Base-by-base conservation (phyloP, 768 basidiomycete species). In the Boletus insuetus region DNA sequence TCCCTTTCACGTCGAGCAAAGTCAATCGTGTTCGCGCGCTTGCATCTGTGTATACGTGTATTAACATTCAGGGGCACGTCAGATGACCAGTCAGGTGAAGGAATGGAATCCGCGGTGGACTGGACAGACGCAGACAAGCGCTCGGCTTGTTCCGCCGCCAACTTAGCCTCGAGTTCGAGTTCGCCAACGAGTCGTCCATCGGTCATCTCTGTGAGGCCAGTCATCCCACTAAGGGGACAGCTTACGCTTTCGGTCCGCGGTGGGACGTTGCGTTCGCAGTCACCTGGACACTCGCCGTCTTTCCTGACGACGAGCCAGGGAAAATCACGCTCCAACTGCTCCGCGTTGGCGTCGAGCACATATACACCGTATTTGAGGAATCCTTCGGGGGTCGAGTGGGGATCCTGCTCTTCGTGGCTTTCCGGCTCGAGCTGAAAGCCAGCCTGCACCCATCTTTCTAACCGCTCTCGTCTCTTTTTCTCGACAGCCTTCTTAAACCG, bases 1-100 rank as follows among this genome's bases (percentile, higher is more conserved):
- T 91, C 89, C 70, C 83, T 83, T 74, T 96, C 93, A 34, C 91
- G 79, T 64, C 84, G 81, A 14, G 89, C 85, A 69, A 94, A 93
- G 67, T 91, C 83, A 66, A 92, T 81, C 31, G 86, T 88, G 66
- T 89, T 88, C 5, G 73, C 73, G 35, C 58, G 56, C 60, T 64
- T 65, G 49, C 67, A 69, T 45, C 67, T 59, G 20, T 69, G 68
- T 39, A 68, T 55, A 13, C 60, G 62, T 11, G 58, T 46, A 32
- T 55, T 64, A 43, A 51, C 24, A 12, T 49, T 55, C 19, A 10
- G 13, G 13, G 56, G 46, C 5, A 20, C 26, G 3, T 8, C 22
- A 22, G 53, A 41, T 5, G 60, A 20, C 10, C 10, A 43, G 29
- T 45, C 52, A 13, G 35, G 37, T 9, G 48, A 41, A 17, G 41